Conservation (phyloP, 805 yeast genomes). For the Lipomyces oligophaga region DNA sequence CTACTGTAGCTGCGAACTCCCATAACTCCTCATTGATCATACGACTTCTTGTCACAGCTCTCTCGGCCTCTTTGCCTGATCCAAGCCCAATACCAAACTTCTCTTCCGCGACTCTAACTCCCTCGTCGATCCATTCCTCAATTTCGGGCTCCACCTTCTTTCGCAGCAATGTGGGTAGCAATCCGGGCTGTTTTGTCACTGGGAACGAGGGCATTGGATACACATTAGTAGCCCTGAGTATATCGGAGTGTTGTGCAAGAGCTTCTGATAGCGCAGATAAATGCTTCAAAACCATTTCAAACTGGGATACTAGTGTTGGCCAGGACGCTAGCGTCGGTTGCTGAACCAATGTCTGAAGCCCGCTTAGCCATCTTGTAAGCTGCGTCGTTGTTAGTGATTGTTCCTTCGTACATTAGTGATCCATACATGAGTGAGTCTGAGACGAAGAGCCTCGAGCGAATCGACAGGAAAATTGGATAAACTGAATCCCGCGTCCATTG, state of each 20-base stretch:
- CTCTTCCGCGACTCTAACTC: background rate
- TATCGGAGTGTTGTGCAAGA: constrained; percentile 56
- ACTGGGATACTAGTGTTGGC: constrained; percentile 76
- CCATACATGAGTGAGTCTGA: constrained; percentile 54
- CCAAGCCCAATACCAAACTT: background rate
- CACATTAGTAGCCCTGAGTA: constrained; percentile 63
- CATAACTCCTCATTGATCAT: constrained; percentile 57
- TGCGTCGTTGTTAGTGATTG: background rate
- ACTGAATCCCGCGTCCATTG: constrained; percentile 17
- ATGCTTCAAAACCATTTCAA: constrained; percentile 79
- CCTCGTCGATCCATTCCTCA: constrained; percentile 66
- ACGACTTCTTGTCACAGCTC: background rate
- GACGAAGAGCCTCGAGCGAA: constrained; percentile 58
- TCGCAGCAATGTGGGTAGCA: constrained; percentile 77
- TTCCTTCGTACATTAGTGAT: background rate
- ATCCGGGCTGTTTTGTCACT: constrained; percentile 73
- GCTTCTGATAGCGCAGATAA: constrained; percentile 70
- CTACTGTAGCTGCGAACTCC: constrained; percentile 60
- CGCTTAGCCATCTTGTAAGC: constrained; percentile 22
- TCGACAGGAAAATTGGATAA: constrained; percentile 53
- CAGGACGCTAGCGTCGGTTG: constrained; percentile 45
- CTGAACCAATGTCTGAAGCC: constrained; percentile 20
- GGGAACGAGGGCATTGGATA: constrained; percentile 86
- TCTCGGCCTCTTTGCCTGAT: background rate
- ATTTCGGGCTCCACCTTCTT: constrained; percentile 90